Percentiles rank a stretch among this genome's conserved stretches.
Evolutionary conservation across 768 basidiomycete species (phyloP).

Genomic region (Mrakia frigida): DNA sequence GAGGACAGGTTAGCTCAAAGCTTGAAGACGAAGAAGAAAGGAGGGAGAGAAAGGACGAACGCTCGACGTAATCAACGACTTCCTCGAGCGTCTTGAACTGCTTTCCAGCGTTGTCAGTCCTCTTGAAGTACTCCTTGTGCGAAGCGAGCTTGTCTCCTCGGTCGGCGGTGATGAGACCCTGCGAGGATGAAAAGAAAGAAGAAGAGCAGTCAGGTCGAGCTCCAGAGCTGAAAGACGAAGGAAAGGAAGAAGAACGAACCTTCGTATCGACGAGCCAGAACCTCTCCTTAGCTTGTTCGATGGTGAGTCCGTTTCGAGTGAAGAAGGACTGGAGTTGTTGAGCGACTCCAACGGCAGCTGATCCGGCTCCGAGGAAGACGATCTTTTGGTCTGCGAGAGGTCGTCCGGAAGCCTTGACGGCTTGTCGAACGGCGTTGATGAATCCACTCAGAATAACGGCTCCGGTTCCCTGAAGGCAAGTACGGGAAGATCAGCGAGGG

Average conservation of each 20-base stretch:
- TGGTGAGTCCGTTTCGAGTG: conserved; percentile 66
- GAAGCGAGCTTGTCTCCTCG: conserved; percentile 68
- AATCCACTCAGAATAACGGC: conserved; percentile 84
- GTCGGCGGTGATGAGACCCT: conserved; percentile 72
- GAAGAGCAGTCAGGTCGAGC: not conserved
- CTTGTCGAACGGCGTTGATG: conserved; percentile 75
- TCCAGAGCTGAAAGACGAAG: not conserved
- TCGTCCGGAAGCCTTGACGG: conserved; percentile 63
- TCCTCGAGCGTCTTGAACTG: conserved; percentile 69
- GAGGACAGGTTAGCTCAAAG: not conserved
- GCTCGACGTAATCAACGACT: conserved; percentile 53
- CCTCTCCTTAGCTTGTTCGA: conserved; percentile 66
- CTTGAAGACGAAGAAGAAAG: not conserved
- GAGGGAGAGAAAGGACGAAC: conserved; percentile 2
- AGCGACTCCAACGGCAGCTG: conserved; percentile 86
- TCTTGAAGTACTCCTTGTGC: conserved; percentile 83
- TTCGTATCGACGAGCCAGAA: conserved; percentile 80
- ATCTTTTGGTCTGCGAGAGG: conserved; percentile 71
- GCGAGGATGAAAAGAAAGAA: conserved; percentile 34
- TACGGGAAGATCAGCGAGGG: too few relatives aligned
- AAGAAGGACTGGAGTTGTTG: conserved; percentile 82
- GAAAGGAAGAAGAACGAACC: conserved; percentile 22
- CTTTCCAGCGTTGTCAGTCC: conserved; percentile 69
- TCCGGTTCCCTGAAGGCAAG: conserved; percentile 71
- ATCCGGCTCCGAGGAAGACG: conserved; percentile 86